Conservation (phyloP, 257 asterid genomes). For the Nicotiana tabacum region DNA sequence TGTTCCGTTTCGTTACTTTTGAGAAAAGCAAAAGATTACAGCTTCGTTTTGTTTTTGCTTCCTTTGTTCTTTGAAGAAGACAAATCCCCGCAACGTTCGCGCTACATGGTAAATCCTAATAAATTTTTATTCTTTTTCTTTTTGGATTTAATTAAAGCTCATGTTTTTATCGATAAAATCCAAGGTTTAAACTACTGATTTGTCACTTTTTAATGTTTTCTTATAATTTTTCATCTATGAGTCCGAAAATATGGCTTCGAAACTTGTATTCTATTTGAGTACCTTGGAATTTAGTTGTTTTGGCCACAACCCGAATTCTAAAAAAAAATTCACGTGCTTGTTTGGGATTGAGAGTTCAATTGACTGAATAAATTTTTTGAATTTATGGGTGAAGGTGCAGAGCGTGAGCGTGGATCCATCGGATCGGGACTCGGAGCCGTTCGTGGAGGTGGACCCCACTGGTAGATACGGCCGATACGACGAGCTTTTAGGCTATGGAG, state of each 20-base stretch:
- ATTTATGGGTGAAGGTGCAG: constrained; percentile 14
- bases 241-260: background rate
- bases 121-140: background rate
- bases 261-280: background rate
- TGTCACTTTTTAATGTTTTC: background rate
- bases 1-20: background rate
- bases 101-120: background rate
- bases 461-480: constrained; percentile 73
- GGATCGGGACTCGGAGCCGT: constrained; percentile 49
- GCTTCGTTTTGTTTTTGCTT: background rate
- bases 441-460: constrained; percentile 64
- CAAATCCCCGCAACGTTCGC: constrained; percentile 1
- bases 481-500: constrained; percentile 72
- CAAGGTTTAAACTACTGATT: background rate
- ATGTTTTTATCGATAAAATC: background rate
- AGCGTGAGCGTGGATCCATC: constrained; percentile 26
- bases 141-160: background rate
- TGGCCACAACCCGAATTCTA: background rate
- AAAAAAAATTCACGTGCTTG: background rate
- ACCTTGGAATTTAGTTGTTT: background rate
- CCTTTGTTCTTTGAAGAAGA: constrained; percentile 1
- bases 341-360: background rate
- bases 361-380: background rate
- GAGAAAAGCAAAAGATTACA: background rate
- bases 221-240: background rate